Conservation (phyloP, 306 rosid species). For the Arachis hypogaea region DNA sequence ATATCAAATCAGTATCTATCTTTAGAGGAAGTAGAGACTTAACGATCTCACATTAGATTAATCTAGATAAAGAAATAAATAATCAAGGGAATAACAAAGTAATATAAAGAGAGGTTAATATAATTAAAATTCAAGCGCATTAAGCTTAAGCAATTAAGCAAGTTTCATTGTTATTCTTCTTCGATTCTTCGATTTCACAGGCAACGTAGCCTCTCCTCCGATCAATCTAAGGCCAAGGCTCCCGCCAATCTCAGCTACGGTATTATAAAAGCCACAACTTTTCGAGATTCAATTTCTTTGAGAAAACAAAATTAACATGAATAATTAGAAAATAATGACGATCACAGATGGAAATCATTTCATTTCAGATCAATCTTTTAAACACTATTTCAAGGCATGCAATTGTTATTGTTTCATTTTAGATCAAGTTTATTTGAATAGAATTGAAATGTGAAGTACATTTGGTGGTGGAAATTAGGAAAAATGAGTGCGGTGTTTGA, state of each 20-base stretch:
- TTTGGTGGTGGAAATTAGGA: conserved; percentile 29
- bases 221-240: conserved; percentile 19
- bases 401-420: background rate
- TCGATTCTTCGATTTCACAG: conserved; percentile 13
- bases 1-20: no score
- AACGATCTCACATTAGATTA: no score
- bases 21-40: no score
- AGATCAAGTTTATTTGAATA: background rate
- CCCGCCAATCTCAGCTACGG: background rate
- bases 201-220: conserved; percentile 26
- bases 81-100: no score
- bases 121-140: no score
- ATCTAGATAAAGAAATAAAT: no score
- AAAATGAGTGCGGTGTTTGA: conserved; percentile 49
- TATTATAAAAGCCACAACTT: conserved; percentile 10
- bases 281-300: conserved; percentile 17
- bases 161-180: conserved; percentile 5
- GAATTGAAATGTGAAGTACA: conserved; percentile 6
- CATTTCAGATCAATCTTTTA: background rate
- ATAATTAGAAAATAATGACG: background rate
- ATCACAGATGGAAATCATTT: background rate
- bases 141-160: conserved; percentile 22
- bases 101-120: no score
- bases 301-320: background rate
- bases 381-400: no score